Conservation (phyloP, 192 early-diverging fungal genomes). For the Paraglomus brasilianum region DNA sequence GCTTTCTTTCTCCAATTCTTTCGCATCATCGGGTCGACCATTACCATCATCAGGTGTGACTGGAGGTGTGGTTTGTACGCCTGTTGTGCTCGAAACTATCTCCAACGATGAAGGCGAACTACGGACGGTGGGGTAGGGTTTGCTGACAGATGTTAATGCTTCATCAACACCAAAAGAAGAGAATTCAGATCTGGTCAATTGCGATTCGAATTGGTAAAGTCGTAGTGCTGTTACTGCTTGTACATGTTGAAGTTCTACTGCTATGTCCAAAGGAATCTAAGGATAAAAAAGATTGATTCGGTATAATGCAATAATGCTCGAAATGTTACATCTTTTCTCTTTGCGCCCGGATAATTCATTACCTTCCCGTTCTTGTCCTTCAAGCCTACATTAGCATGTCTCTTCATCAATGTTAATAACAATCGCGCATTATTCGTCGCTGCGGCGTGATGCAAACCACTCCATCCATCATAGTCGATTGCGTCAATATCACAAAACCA, state of each 20-base stretch:
- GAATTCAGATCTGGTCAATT: conserved; percentile 36
- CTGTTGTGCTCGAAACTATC: too few relatives aligned
- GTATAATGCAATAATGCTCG: background rate
- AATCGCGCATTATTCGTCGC: conserved; percentile 67
- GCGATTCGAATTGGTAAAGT: conserved; percentile 45
- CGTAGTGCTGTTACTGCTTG: conserved; percentile 52
- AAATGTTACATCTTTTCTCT: background rate
- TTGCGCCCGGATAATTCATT: background rate
- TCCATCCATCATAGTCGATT: conserved; percentile 62
- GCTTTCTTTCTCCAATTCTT: too few relatives aligned
- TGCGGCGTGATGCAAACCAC: conserved; percentile 72
- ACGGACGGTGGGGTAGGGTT: conserved; percentile 10
- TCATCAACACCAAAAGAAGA: conserved; percentile 28
- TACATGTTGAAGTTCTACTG: conserved; percentile 51
- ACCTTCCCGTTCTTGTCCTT: conserved; percentile 68
- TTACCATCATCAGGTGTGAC: too few relatives aligned
- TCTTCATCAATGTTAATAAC: conserved; percentile 67
- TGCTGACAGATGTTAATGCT: conserved; percentile 16
- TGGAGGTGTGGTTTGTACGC: too few relatives aligned
- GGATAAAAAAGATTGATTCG: background rate
- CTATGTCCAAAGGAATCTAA: conserved; percentile 56
- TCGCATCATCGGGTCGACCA: too few relatives aligned
- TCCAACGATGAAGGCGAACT: too few relatives aligned
- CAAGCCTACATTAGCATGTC: conserved; percentile 70
- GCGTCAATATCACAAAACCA: conserved; percentile 76